Base-by-base conservation (phyloP, 2,329 filamentous ascomycete genomes). In the Drechmeria coniospora region DNA sequence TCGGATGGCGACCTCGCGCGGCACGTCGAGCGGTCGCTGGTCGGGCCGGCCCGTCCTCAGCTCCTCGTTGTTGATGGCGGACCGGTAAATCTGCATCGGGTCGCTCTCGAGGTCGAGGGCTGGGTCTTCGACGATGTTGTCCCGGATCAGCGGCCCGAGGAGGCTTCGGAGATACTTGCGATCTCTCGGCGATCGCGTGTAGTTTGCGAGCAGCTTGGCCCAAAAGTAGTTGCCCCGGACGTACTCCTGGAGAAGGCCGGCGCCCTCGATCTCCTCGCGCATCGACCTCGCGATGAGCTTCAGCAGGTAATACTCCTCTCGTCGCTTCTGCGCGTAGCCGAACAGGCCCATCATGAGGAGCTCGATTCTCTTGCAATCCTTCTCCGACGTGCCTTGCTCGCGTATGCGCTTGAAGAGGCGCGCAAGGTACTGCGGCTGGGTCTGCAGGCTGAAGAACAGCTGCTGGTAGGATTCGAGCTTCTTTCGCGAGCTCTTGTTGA, bases 391-490 rank as follows among this genome's bases (percentile, higher is more conserved):
- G 23, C 79, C 82, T 41, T 81, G 70, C 52, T 93, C 82, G 17
- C 84, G 75, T 17, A 95, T 58, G 23, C 78, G 72, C 49, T 74
- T 76, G 64, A 95, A 94, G 2, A 95, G 65, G 9, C 86, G 71
- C 16, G 86, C 82, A 23, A 98, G 69, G 45, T 98, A 98, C 37
- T 92, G 82, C 4, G 90, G 82, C 43, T 98, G 92, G 0, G 90
- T 98, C 49, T 98, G 90, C 4, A 98, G 69, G 35, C 86, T 78
- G 62, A 98, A 95, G 59, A 98, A 98, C 10, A 98, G 69, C 46
- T 95, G 84, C 51, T 98, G 92, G 49, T 98, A 98, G 15, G 83
- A 82, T 42, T 94, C 87, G 1, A 98, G 68, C 63, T 95, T 98
- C 55, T 81, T 83, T 37, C 90, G 68, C 2, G 90, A 95, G 43